Evolutionary conservation across 371 early-diverging fungal genomes (phyloP), one percentile per base, ranked within the genome.

Genomic region (Catenaria anguillulae): DNA sequence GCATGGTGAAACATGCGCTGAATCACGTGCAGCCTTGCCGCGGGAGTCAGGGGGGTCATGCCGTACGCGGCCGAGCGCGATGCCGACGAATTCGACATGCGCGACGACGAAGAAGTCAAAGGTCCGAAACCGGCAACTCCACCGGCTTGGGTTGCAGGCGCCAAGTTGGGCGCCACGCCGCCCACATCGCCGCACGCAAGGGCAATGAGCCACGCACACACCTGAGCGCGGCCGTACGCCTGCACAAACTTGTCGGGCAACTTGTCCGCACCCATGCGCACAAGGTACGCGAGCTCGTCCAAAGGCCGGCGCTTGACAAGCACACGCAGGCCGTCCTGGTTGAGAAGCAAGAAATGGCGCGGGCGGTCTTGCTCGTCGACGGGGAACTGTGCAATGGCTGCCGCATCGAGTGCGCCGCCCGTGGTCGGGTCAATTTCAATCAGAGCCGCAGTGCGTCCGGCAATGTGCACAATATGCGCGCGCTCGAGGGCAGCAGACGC

Each of bases 121-220:
- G 5, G 5, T 40, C 10, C 40, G 17, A 10, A 10, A 40, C 40
- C 40, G 40, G 40, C 40, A 5, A 40, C 45, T 3, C 10, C 45
- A 17, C 19, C 45, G 45, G 19, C 45, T 3, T 23, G 19, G 45
- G 3, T 8, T 12, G 45, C 45, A 12, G 45, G 17, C 45, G 2
- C 2, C 10, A 43, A 23, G 2, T 12, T 43, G 19, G 45, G 45
- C 19, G 12, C 19, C 8, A 43, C 21, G 45, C 4, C 3, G 5
- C 52, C 52, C 2, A 12, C 19, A 21, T 58, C 24, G 2, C 24
- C 15, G 58, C 58, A 58, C 43, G 34, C 19, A 2, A 58, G 8
- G 17, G 58, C 58, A 19, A 58, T 19, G 15, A 36, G 31, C 58
- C 36, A 40, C 13, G 58, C 58, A 17, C 58, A 58, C 33, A 24